Evolutionary conservation across 129 eudicot species (phyloP).

Genomic region (Ambrosia artemisiifolia): DNA sequence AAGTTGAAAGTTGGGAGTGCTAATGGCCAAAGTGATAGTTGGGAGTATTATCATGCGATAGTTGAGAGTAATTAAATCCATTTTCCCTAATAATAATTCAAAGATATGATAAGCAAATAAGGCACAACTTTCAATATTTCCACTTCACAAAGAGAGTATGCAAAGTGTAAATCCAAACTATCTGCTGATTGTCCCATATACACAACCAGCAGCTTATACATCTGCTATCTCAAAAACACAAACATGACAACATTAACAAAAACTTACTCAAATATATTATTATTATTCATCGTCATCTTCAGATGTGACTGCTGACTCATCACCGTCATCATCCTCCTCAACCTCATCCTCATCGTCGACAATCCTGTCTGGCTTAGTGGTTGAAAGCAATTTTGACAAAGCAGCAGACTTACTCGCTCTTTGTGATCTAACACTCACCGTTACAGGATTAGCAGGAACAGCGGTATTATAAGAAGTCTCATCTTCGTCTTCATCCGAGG

Average conservation of each 20-base stretch:
- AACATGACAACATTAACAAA: slow-evolving; percentile 11
- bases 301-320: slow-evolving; percentile 52
- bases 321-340: slow-evolving; percentile 43
- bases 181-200: slow-evolving; percentile 18
- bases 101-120: not conserved
- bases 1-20: too few relatives aligned
- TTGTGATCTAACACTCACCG: slow-evolving; percentile 61
- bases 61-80: too few relatives aligned
- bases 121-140: slow-evolving; percentile 1
- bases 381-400: slow-evolving; percentile 53
- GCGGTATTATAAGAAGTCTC: slow-evolving; percentile 48
- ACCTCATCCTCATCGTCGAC: slow-evolving; percentile 36
- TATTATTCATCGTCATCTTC: slow-evolving; percentile 52
- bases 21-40: too few relatives aligned
- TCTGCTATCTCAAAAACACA: slow-evolving; percentile 2
- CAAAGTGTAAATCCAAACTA: not conserved
- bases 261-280: slow-evolving; percentile 16
- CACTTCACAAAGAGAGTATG: slow-evolving; percentile 29
- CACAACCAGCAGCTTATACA: slow-evolving; percentile 26
- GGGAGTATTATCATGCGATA: too few relatives aligned
- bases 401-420: slow-evolving; percentile 97
- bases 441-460: slow-evolving; percentile 39
- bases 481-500: slow-evolving; percentile 62
- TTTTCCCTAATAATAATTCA: not conserved
- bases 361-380: slow-evolving; percentile 34